Evolutionary conservation across 352 stramenopile genomes (phyloP).

Genomic region (Phytophthora sojae): DNA sequence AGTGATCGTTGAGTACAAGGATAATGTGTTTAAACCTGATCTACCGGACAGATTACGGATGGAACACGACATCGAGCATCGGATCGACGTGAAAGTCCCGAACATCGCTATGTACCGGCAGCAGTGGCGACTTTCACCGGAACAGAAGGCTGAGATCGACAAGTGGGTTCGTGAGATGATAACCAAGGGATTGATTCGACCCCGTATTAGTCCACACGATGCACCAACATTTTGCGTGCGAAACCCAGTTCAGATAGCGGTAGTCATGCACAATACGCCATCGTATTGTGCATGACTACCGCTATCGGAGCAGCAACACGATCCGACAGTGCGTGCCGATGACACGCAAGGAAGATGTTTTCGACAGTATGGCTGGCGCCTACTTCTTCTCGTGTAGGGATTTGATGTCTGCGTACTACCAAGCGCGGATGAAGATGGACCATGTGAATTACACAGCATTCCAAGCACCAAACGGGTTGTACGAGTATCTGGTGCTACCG

Average conservation of each 20-base stretch:
- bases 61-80: slow-evolving; percentile 6
- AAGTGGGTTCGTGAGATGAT: slow-evolving; percentile 18
- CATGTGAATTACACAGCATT: slow-evolving; percentile 34
- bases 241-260: no score
- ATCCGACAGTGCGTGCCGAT: not conserved
- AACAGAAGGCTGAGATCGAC: slow-evolving; percentile 21
- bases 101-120: slow-evolving; percentile 16
- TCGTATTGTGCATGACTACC: not conserved
- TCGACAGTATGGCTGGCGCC: slow-evolving; percentile 7
- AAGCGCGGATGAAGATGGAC: slow-evolving; percentile 29
- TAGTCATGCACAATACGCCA: not conserved
- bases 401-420: slow-evolving; percentile 36
- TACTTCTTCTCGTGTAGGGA: slow-evolving; percentile 34
- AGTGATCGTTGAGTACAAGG: slow-evolving; percentile 15
- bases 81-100: slow-evolving; percentile 14
- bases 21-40: slow-evolving; percentile 20
- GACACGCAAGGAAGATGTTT: not conserved
- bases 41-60: slow-evolving; percentile 12
- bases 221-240: not conserved
- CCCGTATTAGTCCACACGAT: not conserved
- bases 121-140: slow-evolving; percentile 1
- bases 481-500: slow-evolving; percentile 26
- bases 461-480: slow-evolving; percentile 25
- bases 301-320: not conserved
- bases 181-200: not conserved